Evolutionary conservation across 2,329 filamentous ascomycete species (phyloP).

Genomic region (Neodidymelliopsis sp.): DNA sequence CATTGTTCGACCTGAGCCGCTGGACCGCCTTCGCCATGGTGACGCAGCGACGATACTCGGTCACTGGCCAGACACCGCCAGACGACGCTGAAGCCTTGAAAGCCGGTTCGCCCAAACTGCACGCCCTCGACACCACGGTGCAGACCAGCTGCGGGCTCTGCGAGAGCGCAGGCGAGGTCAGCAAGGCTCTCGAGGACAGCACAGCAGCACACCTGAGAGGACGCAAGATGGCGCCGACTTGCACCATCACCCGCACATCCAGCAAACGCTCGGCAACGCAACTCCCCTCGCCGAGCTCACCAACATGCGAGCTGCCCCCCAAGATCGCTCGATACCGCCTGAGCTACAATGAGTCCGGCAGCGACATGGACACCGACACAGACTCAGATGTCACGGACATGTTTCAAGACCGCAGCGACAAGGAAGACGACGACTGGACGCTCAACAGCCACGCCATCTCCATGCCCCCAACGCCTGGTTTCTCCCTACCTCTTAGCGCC

Average conservation of each 20-base stretch:
- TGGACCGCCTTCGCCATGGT: conserved; percentile 28
- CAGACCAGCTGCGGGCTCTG: conserved; percentile 44
- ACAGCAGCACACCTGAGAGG: conserved; percentile 31
- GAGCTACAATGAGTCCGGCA: conserved; percentile 26
- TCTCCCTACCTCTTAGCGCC: conserved; percentile 24
- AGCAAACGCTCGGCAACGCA: conserved; percentile 49
- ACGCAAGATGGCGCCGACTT: conserved; percentile 36
- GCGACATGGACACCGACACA: conserved; percentile 31
- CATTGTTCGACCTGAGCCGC: conserved; percentile 5
- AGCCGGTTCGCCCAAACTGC: conserved; percentile 45
- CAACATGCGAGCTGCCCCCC: conserved; percentile 42
- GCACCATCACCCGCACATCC: conserved; percentile 38
- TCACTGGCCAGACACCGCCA: conserved; percentile 47
- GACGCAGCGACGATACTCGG: conserved; percentile 47
- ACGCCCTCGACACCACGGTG: conserved; percentile 46
- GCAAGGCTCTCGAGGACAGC: conserved; percentile 20
- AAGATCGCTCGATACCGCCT: conserved; percentile 44
- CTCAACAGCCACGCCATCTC: conserved; percentile 29
- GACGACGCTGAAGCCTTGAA: conserved; percentile 44
- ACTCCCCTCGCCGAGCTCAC: conserved; percentile 46
- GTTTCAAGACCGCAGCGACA: conserved; percentile 24
- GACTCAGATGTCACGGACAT: conserved; percentile 31
- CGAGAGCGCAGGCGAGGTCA: conserved; percentile 28
- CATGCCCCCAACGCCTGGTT: conserved; percentile 32
- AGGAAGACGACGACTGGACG: conserved; percentile 28